Base-by-base conservation (phyloP, 768 basidiomycete genomes). In the Scleroderma bovista region DNA sequence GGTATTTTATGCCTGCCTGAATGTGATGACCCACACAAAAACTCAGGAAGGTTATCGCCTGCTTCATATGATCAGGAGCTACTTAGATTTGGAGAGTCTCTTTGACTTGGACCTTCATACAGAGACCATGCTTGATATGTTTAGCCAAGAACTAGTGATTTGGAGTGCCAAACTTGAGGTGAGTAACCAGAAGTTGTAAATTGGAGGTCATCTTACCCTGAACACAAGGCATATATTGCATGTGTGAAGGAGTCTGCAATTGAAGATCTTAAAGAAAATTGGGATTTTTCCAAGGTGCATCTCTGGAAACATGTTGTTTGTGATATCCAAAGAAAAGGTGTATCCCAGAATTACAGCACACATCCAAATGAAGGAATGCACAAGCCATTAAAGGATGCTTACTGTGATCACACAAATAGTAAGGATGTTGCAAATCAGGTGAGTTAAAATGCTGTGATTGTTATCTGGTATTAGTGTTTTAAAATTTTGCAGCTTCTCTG, bases 281-380 rank as follows among this genome's bases (percentile, higher is more conserved):
- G 67, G 65, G 48, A 69, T 23, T 72, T 72, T 40, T 68, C 65
- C 0, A 74, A 74, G 52, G 44, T 51, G 0, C 72, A 75, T 26
- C 51, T 52, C 1, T 63, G 68, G 24, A 37, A 50, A 15, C 70
- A 73, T 52, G 44, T 62, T 1, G 65, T 69, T 22, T 41, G 54
- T 15, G 63, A 71, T 39, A 69, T 73, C 16, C 26, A 48, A 36
- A 19, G 20, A 3, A 70, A 70, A 33, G 71, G 70, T 4, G 62
- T 52, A 0, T 57, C 63, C 0, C 34, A 48, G 0, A 65, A 66
- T 39, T 70, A 62, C 46, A 66, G 60, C n/a, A 67, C 69, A 1
- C 63, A 64, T 45, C 55, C 57, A 1, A 65, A 63, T 17, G 12
- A 40, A 22, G 20, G 20, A 12, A 17, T 19, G 39, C 39, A 40